Conservation (phyloP, 2,329 filamentous ascomycete genomes). For the Sphaerostilbella broomeana region DNA sequence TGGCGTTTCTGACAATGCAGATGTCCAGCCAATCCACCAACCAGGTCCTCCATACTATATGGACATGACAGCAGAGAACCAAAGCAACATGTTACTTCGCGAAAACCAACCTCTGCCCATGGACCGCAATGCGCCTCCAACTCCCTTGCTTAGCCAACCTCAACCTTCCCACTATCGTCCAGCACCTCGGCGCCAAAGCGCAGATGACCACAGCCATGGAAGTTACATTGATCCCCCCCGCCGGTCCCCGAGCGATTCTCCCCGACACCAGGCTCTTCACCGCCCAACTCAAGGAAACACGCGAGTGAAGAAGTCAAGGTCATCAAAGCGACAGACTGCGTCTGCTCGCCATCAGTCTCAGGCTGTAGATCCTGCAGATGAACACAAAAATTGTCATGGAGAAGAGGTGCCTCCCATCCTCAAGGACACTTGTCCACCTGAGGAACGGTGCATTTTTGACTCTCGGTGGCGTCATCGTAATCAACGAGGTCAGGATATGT, state of each 20-base stretch:
- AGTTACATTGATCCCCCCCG: slow-evolving; percentile 8
- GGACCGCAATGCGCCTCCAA: slow-evolving; percentile 11
- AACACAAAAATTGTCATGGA: slow-evolving; percentile 30
- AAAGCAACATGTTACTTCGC: slow-evolving; percentile 23
- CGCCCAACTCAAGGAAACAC: slow-evolving; percentile 18
- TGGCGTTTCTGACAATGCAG: slow-evolving; percentile 28
- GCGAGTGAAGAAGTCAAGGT: slow-evolving; percentile 23
- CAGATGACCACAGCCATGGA: slow-evolving; percentile 15
- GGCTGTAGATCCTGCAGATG: slow-evolving; percentile 20
- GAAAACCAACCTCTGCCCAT: slow-evolving; percentile 13
- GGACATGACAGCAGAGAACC: slow-evolving; percentile 21
- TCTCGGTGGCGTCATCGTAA: slow-evolving; percentile 39
- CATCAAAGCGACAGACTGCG: slow-evolving; percentile 12
- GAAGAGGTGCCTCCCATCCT: slow-evolving; percentile 33
- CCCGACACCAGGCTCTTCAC: too few relatives aligned
- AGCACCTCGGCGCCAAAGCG: slow-evolving; percentile 18
- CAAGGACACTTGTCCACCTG: slow-evolving; percentile 38
- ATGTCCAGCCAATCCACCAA: slow-evolving; percentile 21
- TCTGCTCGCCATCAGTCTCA: slow-evolving; percentile 10
- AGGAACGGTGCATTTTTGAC: slow-evolving; percentile 44
- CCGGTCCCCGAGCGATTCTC: slow-evolving; percentile 23
- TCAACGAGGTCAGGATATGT: slow-evolving; percentile 52
- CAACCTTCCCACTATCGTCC: slow-evolving; percentile 19
- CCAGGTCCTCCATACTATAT: slow-evolving; percentile 23
- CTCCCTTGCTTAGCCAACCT: slow-evolving; percentile 20